Base-by-base conservation (phyloP, 1,284 basidiomycete genomes). In the Pyrrhoderma noxium region DNA sequence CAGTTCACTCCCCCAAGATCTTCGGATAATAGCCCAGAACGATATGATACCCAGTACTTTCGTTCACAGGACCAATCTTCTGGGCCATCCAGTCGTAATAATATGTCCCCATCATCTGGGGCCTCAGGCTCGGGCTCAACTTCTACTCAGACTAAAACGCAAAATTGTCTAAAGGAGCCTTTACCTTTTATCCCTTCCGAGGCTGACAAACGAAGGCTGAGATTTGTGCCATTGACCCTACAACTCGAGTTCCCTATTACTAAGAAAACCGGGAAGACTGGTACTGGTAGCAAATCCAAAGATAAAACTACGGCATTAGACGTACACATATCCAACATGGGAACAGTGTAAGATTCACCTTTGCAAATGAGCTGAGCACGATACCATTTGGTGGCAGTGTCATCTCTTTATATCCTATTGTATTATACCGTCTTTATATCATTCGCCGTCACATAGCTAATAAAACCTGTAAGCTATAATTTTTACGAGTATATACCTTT, bases 321-420 rank as follows among this genome's bases (percentile, higher is more conserved):
- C 72, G 47, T 70, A 75, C 45, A 57, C 68, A 14, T 79, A 76
- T 61, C 79, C 80, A 22, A 75, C 72, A 49, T 84, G 82, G 81
- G 73, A 82, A 62, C 68, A 77, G 50, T 83, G 82, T 61, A 64
- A 73, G 36, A 71, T 83, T 38, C 71, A 70, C 56, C 68, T 23
- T 47, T 40, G 14, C 16, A 22, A 40, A 14, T 40, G 38, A 40
- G 14, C 5, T 16, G 38, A 40, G 38, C 38, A 11, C 3, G 8
- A 42, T 19, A 11, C 16, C 22, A 11, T 38, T 36, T 45, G 38
- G 21, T n/a, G n/a, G n/a, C n/a, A n/a, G n/a, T n/a, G n/a, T n/a
- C n/a, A n/a, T n/a, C n/a, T n/a, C n/a, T n/a, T n/a, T n/a, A n/a
- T n/a, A n/a, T n/a, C n/a, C n/a, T n/a, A n/a, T n/a, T n/a, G n/a